These are phyloP conservation scores for Panellus pusillus DNA, from an alignment of 768 basidiomycete species.

Conservation along the genomic window DNA sequence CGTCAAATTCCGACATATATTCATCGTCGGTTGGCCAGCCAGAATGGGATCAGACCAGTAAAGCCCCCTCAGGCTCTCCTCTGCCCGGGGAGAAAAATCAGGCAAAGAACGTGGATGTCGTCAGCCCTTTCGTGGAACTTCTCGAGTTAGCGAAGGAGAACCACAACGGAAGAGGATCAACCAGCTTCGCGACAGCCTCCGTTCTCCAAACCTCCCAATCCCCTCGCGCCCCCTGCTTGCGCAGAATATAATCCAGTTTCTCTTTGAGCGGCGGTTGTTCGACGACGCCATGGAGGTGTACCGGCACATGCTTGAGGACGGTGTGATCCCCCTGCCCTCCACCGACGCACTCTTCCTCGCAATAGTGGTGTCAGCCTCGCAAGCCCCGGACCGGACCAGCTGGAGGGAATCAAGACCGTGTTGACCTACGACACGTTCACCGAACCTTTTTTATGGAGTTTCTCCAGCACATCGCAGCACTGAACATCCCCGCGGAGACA, in stretches of 20 bases:
- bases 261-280: slow-evolving; percentile 39
- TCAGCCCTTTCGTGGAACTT: slow-evolving; percentile 12
- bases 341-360: slow-evolving; percentile 44
- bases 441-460: slow-evolving; percentile 29
- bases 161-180: neutral
- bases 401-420: slow-evolving; percentile 22
- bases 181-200: slow-evolving; percentile 3
- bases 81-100: neutral
- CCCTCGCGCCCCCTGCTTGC: slow-evolving; percentile 18
- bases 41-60: neutral
- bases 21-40: no score
- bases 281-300: slow-evolving; percentile 41
- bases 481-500: slow-evolving; percentile 19
- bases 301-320: slow-evolving; percentile 40
- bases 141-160: slow-evolving; percentile 18
- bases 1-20: no score
- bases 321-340: slow-evolving; percentile 34
- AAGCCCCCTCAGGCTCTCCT: neutral
- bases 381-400: slow-evolving; percentile 19
- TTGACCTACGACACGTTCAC: slow-evolving; percentile 27
- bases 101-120: neutral
- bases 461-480: slow-evolving; percentile 23
- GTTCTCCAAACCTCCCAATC: slow-evolving; percentile 2
- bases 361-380: slow-evolving; percentile 27
- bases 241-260: slow-evolving; percentile 39